Evolutionary conservation across 176 grass and related monocot species (phyloP).

Genomic region (Lolium rigidum): DNA sequence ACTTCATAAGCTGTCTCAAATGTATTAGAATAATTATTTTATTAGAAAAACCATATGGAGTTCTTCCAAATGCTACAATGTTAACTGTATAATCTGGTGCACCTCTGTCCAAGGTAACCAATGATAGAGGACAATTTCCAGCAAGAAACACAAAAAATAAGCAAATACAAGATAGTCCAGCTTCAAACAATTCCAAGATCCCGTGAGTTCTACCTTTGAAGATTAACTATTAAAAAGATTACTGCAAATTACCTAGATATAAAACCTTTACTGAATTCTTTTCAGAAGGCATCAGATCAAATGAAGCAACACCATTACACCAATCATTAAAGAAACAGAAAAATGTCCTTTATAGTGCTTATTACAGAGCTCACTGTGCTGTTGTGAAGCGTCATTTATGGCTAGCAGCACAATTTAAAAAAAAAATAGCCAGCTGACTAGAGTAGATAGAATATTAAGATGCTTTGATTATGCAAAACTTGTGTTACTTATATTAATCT

Average conservation of each 20-base stretch:
- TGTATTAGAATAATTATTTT: neutral
- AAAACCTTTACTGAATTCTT: neutral
- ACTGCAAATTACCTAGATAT: neutral
- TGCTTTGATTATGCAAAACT: neutral
- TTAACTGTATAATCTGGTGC: neutral
- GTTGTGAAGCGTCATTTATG: neutral
- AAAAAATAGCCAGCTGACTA: slow-evolving; percentile 5
- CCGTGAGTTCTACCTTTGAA: neutral
- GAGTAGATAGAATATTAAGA: neutral
- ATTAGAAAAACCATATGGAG: neutral
- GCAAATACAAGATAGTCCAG: neutral
- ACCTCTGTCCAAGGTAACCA: neutral
- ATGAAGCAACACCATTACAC: neutral
- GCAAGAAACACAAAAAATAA: neutral
- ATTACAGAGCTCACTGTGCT: neutral
- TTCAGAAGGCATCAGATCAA: neutral
- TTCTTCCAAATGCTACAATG: neutral
- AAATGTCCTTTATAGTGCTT: neutral
- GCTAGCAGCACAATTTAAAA: neutral
- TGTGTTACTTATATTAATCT: neutral
- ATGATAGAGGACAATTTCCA: slow-evolving; percentile 3
- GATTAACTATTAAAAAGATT: neutral
- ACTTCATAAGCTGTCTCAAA: slow-evolving; percentile 3
- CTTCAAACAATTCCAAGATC: slow-evolving; percentile 1
- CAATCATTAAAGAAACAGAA: neutral